These are phyloP conservation scores for Acorus gramineus DNA, from an alignment of 106 monocot species.

Conservation along the genomic window DNA sequence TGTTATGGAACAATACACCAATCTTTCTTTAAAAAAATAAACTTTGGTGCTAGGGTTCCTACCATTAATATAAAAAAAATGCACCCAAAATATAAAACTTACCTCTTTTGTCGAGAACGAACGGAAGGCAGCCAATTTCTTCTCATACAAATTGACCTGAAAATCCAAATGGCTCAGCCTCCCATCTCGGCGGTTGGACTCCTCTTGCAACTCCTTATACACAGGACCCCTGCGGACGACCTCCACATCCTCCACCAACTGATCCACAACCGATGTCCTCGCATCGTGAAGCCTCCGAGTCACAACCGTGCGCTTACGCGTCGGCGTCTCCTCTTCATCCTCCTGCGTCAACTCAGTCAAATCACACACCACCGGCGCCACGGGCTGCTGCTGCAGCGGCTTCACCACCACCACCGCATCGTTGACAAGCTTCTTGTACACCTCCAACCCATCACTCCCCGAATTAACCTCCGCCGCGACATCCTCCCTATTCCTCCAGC, in stretches of 20 bases:
- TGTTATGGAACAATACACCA: neutral
- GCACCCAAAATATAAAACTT: neutral
- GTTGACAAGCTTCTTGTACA: slow-evolving; percentile 48
- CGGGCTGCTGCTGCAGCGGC: neutral
- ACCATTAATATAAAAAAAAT: no score
- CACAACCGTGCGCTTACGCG: neutral
- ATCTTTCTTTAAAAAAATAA: neutral
- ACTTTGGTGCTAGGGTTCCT: no score
- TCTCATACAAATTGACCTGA: slow-evolving; percentile 46
- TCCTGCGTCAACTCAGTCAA: slow-evolving; percentile 7
- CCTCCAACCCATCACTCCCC: slow-evolving; percentile 20
- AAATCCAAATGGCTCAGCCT: slow-evolving; percentile 45
- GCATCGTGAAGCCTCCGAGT: neutral
- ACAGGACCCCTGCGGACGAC: slow-evolving; percentile 23
- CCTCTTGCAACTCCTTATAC: slow-evolving; percentile 66
- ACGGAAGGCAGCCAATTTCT: slow-evolving; percentile 18
- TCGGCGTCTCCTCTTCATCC: slow-evolving; percentile 2
- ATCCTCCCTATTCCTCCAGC: slow-evolving; percentile 4
- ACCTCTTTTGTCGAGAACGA: slow-evolving; percentile 34
- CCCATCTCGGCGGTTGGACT: slow-evolving; percentile 26
- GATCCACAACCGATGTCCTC: neutral
- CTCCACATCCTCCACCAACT: slow-evolving; percentile 11
- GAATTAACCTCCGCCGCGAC: neutral
- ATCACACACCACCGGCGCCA: slow-evolving; percentile 3
- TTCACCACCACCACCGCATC: neutral